Conservation (phyloP, 768 basidiomycete genomes). For the Serendipita vermifera region DNA sequence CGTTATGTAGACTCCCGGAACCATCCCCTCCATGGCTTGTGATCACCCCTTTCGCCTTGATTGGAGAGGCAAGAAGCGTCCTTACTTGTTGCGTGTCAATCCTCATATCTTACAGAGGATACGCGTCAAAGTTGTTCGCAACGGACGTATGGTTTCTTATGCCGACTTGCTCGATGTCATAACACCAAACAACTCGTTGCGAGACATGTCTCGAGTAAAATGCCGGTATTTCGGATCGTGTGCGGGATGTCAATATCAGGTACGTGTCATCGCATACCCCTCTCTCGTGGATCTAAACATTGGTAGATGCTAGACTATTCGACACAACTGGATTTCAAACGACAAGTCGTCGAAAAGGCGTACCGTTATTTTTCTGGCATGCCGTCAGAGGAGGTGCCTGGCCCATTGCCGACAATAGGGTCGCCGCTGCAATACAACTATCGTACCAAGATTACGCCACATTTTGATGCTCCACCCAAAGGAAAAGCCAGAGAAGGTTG, state of each 20-base stretch:
- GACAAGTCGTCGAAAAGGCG: constrained; percentile 72
- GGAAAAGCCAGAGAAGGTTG: constrained; percentile 23
- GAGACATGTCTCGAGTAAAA: constrained; percentile 50
- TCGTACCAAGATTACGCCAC: constrained; percentile 94
- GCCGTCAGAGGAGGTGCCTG: constrained; percentile 42
- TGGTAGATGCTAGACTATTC: constrained; percentile 74
- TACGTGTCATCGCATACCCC: constrained; percentile 20
- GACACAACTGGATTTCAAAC: constrained; percentile 74
- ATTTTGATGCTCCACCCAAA: constrained; percentile 71
- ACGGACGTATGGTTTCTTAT: constrained; percentile 56
- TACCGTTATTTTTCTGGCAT: constrained; percentile 67
- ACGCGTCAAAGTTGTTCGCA: constrained; percentile 55
- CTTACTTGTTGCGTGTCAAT: not conserved
- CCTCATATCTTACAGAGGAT: constrained; percentile 29
- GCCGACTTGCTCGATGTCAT: constrained; percentile 62
- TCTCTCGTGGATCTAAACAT: constrained; percentile 13
- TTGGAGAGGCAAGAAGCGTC: constrained; percentile 44
- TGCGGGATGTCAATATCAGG: constrained; percentile 92
- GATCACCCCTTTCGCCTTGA: constrained; percentile 70
- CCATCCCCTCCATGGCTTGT: constrained; percentile 60
- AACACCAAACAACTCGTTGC: constrained; percentile 44
- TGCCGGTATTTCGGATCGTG: constrained; percentile 87
- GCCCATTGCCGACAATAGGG: constrained; percentile 59
- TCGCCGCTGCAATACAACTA: constrained; percentile 86
- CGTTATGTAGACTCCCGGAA: constrained; percentile 41